Base-by-base conservation (phyloP, 768 basidiomycete species). In the Leccinum broughii region DNA sequence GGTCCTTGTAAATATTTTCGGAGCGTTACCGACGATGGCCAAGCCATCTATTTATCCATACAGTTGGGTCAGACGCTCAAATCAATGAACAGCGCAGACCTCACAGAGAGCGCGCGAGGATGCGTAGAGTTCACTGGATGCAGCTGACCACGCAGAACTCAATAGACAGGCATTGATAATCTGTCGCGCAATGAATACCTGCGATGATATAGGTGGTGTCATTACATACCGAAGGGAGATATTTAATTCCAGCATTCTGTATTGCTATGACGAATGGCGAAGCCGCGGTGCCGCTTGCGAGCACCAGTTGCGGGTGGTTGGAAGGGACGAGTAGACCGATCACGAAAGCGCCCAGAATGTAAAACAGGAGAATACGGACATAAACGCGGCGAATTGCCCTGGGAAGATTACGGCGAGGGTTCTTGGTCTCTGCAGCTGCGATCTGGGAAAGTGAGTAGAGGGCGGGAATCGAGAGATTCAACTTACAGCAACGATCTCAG, bases 91-190 rank as follows among this genome's bases (percentile, higher is more conserved):
- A 15, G 28, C 7, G 22, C 22, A 49, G 6, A 49, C 79, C 88
- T 66, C 63, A 91, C 90, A 95, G 9, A 98, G 81, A 0, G 89
- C 90, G 58, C 91, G 86, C 17, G 93, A 94, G 51, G 89, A 88
- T 4, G 93, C 15, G 26, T 50, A 50, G 20, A 50, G 22, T 8
- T 28, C 49, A 26, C 49, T 50, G 49, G 49, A 50, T 14, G 49
- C 49, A 6, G 49, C 49, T 6, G 49, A 50, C 49, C 49, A 50
- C 7, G 49, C 49, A 26, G 49, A 50, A 50, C 6, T 24, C 20
- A 50, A 26, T 15, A 50, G 14, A 28, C 20, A 22, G 15, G 49
- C 49, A 50, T 50, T 50, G 49, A 50, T 50, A 17, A 50, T 9
- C 49, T 50, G 15, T 50, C 6, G 14, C 15, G 4, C 26, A 26